A percentile compares a stretch with the other conserved stretches of the same genome.
Evolutionary conservation across 1,139 yeast genomes (phyloP).

Genomic region (Blastobotrys malaysiensis): DNA sequence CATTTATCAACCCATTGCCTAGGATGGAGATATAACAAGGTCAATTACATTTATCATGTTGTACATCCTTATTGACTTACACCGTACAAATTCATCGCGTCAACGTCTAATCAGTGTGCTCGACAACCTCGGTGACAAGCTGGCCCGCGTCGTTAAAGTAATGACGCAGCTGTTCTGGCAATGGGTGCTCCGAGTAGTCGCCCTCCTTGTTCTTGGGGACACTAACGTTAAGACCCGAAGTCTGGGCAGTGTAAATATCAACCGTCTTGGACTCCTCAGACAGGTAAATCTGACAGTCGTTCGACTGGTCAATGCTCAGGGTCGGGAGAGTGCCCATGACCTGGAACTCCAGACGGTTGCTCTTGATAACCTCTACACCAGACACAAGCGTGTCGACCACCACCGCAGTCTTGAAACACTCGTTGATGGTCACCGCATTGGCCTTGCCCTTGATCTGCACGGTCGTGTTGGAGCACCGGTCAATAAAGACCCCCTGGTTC

Average conservation of each 20-base stretch:
- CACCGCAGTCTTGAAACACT: conserved; percentile 65
- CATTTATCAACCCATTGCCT: too few species aligned
- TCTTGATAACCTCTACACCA: conserved; percentile 82
- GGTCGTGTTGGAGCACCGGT: conserved; percentile 67
- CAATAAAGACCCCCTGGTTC: conserved; percentile 85
- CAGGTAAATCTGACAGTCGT: conserved; percentile 77
- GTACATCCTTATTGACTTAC: too few species aligned
- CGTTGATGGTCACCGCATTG: conserved; percentile 77
- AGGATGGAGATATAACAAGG: too few species aligned
- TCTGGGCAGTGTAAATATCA: conserved; percentile 75
- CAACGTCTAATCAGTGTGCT: conserved; percentile 45
- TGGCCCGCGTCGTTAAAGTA: conserved; percentile 42
- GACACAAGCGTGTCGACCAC: conserved; percentile 82
- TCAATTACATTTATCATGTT: too few species aligned
- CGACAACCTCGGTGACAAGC: conserved; percentile 48
- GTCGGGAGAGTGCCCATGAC: conserved; percentile 75
- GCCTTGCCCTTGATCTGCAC: conserved; percentile 87
- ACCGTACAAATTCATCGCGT: too few species aligned
- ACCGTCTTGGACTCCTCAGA: conserved; percentile 62
- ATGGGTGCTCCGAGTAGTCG: conserved; percentile 68
- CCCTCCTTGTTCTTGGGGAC: conserved; percentile 55
- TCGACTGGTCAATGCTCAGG: conserved; percentile 81
- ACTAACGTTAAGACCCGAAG: conserved; percentile 80
- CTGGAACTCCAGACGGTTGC: conserved; percentile 77
- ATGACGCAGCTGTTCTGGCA: conserved; percentile 87